Percentiles rank a stretch among this genome's conserved stretches.
phyloP scores from a whole-genome alignment of 2,329 filamentous ascomycete genomes.

The Neurospora crassa region DNA sequence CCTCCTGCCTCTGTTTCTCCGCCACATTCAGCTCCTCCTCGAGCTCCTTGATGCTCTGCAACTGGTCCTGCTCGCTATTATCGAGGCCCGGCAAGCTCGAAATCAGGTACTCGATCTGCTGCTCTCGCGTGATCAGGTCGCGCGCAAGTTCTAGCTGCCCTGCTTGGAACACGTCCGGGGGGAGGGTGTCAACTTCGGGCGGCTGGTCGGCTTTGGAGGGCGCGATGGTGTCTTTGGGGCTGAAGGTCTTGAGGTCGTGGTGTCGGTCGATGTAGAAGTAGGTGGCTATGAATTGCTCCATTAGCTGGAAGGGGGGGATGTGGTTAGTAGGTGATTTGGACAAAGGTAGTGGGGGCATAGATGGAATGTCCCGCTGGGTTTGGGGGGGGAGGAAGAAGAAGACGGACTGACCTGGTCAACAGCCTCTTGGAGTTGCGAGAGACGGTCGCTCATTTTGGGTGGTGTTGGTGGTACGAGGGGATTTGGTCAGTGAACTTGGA shows the following conservation, averaged over 20 bases:
- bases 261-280: slow-evolving; percentile 58
- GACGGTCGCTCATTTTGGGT: slow-evolving; percentile 56
- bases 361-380: too few species aligned
- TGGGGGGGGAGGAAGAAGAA: too few species aligned
- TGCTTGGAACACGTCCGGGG: slow-evolving; percentile 54
- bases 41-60: slow-evolving; percentile 53
- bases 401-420: slow-evolving; percentile 58
- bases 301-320: slow-evolving; percentile 37
- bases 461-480: slow-evolving; percentile 14
- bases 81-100: slow-evolving; percentile 67
- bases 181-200: slow-evolving; percentile 47
- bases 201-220: slow-evolving; percentile 45
- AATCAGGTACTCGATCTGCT: slow-evolving; percentile 73
- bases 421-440: slow-evolving; percentile 79
- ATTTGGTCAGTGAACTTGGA: neutral
- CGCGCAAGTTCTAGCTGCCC: slow-evolving; percentile 64
- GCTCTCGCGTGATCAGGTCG: slow-evolving; percentile 70
- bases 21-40: slow-evolving; percentile 56
- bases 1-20: slow-evolving; percentile 52
- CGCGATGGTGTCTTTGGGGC: slow-evolving; percentile 47
- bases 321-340: slow-evolving; percentile 2
- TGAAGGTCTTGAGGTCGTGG: slow-evolving; percentile 55
- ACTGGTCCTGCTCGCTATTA: slow-evolving; percentile 68
- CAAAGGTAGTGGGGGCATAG: too few species aligned
- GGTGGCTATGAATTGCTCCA: slow-evolving; percentile 58